Conservation (phyloP, 1,139 yeast species). For the Yamadazyma trypodendri region DNA sequence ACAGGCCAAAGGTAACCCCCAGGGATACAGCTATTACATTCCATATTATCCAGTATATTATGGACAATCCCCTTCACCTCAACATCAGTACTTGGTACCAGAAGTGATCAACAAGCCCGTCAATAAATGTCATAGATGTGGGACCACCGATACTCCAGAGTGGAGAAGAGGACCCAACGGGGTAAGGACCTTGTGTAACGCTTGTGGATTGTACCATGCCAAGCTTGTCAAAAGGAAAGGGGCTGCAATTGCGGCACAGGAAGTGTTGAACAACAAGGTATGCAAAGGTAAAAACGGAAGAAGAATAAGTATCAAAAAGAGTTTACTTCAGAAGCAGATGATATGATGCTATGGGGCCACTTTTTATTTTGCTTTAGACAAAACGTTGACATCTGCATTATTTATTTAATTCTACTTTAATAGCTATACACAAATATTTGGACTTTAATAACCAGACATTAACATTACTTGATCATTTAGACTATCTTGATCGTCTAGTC, state of each 20-base stretch:
- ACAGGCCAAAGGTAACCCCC: background rate
- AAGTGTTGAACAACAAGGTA: slow-evolving; percentile 44
- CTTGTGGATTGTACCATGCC: slow-evolving; percentile 84
- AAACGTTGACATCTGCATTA: background rate
- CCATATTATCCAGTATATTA: slow-evolving; percentile 19
- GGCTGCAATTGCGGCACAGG: slow-evolving; percentile 58
- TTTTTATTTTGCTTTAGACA: background rate
- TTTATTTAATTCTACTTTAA: background rate
- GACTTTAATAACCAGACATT: too few relatives aligned
- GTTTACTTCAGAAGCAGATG: slow-evolving; percentile 8
- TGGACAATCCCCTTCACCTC: slow-evolving; percentile 14
- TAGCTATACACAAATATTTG: too few relatives aligned
- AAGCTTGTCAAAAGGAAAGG: slow-evolving; percentile 69
- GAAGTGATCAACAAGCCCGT: slow-evolving; percentile 39
- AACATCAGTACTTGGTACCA: slow-evolving; percentile 25
- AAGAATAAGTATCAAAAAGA: slow-evolving; percentile 39
- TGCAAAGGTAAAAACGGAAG: slow-evolving; percentile 49
- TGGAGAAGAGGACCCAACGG: slow-evolving; percentile 93
- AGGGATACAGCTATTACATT: slow-evolving; percentile 9
- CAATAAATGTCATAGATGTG: slow-evolving; percentile 52
- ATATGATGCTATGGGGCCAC: slow-evolving; percentile 5
- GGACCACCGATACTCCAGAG: slow-evolving; percentile 83
- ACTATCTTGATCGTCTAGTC: too few relatives aligned
- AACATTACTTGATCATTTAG: too few relatives aligned
- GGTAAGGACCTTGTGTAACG: slow-evolving; percentile 80